Evolutionary conservation across 148 eudicot species (phyloP).

Genomic region (Hydrangea macrophylla): DNA sequence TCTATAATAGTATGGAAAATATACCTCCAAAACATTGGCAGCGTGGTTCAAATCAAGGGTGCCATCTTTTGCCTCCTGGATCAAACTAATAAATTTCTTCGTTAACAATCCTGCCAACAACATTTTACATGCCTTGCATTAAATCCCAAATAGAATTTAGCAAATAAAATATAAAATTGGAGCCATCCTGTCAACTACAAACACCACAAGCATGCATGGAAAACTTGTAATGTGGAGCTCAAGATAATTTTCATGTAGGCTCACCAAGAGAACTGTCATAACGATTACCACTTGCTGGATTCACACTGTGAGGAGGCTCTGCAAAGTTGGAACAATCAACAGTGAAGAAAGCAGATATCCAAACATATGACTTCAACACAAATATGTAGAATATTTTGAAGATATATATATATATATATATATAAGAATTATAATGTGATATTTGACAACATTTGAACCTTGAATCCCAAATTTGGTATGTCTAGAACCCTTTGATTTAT

Average conservation of each 20-base stretch:
- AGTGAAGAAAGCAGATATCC: not conserved
- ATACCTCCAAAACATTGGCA: slow-evolving; percentile 37
- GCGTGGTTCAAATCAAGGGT: slow-evolving; percentile 38
- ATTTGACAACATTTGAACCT: slow-evolving; percentile 26
- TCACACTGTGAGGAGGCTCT: slow-evolving; percentile 26
- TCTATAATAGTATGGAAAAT: not conserved
- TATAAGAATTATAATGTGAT: not conserved
- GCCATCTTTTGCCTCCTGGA: slow-evolving; percentile 35
- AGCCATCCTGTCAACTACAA: not conserved
- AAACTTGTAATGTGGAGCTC: not conserved
- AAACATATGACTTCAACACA: not conserved
- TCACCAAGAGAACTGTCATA: slow-evolving; percentile 54
- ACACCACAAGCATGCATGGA: not conserved
- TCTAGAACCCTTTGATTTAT: slow-evolving; percentile 13
- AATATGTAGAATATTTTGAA: not conserved
- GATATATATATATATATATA: not conserved
- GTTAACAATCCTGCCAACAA: slow-evolving; percentile 41
- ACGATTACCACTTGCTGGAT: slow-evolving; percentile 22
- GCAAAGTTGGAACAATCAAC: slow-evolving; percentile 13
- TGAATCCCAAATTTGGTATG: slow-evolving; percentile 15
- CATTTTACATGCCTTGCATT: slow-evolving; percentile 11
- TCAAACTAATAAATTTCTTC: slow-evolving; percentile 37
- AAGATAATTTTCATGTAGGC: slow-evolving; percentile 10
- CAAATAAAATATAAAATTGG: not conserved
- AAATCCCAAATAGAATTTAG: slow-evolving; percentile 1